Base-by-base conservation (phyloP, 148 eudicot genomes). In the Limonium bicolor region DNA sequence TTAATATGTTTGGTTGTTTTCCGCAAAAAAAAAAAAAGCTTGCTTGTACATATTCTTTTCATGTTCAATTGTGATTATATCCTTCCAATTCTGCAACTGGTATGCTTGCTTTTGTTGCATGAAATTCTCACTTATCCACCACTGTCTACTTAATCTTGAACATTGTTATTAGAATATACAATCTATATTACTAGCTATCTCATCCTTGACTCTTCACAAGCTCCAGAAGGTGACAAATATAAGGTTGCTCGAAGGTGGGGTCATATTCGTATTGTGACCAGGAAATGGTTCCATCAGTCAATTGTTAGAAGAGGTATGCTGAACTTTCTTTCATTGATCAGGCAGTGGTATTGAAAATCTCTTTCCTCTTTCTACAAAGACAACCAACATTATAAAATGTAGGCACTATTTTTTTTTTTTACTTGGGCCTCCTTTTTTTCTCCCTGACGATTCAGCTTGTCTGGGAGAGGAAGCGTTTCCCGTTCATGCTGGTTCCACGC, bases 221-320 rank as follows among this genome's bases (percentile, higher is more conserved):
- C 80, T 65, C 65, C 99, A 38, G 88, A 92, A 78, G 88, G 99
- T 69, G 99, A 92, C 69, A 92, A 92, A 68, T 92, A 59, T 57
- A 85, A 73, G 70, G 99, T 85, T 54, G 99, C 99, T 36, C 64
- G 54, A 54, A 73, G 65, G 64, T 92, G 99, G 99, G 86, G 95
- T 36, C 65, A 49, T 62, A 74, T 85, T 53, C 47, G 50, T 66
- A 65, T 74, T 38, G 86, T 92, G 35, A 68, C 66, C 23, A 67
- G 71, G 53, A 80, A 81, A 64, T 92, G 99, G 99, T 73, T 78
- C 60, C 80, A 85, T 41, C 99, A 81, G 56, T 92, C 95, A 47
- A 67, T 92, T 65, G 74, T 80, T 51, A 76, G 70, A 64, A 75
- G 83, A 78, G 94, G 99, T 81, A 73, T 54, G 35, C 48, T 39